A percentile compares a stretch with the other conserved stretches of the same genome.
These are phyloP conservation scores for Blastocystis sp. DNA, from an alignment of 352 stramenopile species.

Conservation along the genomic window DNA sequence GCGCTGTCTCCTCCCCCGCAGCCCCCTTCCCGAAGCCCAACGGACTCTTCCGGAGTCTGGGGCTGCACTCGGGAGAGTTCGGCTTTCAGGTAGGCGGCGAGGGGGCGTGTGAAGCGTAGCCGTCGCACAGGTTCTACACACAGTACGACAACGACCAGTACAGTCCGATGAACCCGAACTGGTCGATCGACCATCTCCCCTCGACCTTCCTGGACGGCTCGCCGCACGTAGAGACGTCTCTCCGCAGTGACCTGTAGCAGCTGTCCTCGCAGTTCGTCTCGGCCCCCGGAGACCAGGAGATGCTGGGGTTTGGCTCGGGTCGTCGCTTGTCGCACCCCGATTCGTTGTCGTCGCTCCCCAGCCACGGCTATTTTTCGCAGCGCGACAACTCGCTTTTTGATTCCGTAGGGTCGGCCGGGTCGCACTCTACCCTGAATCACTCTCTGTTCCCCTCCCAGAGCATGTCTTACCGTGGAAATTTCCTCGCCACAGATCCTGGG, in stretches of 20 bases:
- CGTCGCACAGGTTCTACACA: background rate
- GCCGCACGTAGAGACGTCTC: background rate
- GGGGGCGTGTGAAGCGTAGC: background rate
- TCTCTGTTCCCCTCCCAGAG: background rate
- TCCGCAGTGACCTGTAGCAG: background rate
- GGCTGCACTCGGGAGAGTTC: background rate
- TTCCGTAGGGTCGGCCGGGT: background rate
- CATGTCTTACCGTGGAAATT: background rate
- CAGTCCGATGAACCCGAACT: background rate
- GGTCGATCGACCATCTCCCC: background rate
- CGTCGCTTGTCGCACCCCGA: background rate
- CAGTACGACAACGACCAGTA: background rate
- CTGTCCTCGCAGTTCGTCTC: background rate
- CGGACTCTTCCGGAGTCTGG: background rate
- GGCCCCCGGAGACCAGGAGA: background rate
- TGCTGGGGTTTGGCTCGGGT: background rate
- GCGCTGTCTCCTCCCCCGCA: background rate
- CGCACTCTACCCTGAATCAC: background rate
- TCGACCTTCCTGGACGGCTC: background rate
- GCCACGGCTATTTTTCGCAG: background rate
- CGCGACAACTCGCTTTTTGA: background rate
- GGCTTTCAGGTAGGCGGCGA: background rate
- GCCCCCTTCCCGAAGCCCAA: background rate
- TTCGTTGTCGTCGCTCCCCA: background rate
- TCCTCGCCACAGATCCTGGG: background rate